A percentile compares a stretch with the other conserved stretches of the same genome.
Conservation (phyloP, 768 basidiomycete species). For the Termitomyces bulborhizus region DNA sequence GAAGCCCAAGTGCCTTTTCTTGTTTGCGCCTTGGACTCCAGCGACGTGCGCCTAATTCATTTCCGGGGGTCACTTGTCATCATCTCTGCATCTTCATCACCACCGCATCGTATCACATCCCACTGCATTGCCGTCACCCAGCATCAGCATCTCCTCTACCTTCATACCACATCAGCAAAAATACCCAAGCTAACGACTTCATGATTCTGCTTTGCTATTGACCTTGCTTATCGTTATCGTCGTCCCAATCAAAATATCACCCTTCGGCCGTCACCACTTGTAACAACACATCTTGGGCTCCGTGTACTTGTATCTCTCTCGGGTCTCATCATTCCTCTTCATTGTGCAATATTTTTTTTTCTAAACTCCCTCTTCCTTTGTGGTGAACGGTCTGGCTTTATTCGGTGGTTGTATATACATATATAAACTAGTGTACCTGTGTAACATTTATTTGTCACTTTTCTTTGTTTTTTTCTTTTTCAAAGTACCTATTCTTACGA, state of each 20-base stretch:
- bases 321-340: not conserved
- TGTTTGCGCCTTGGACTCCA: constrained; percentile 41
- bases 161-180: constrained; percentile 10
- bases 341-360: not conserved
- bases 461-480: not conserved
- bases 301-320: constrained; percentile 8
- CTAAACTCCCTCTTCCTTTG: not conserved
- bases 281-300: not conserved
- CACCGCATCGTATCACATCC: not conserved
- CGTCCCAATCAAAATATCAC: constrained; percentile 5
- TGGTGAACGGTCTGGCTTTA: constrained; percentile 4
- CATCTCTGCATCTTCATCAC: constrained; percentile 1
- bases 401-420: constrained; percentile 12
- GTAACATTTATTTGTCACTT: constrained; percentile 3
- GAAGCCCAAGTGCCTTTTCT: constrained; percentile 60
- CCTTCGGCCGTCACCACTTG: constrained; percentile 5
- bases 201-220: constrained; percentile 6
- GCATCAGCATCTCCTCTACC: not conserved
- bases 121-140: constrained; percentile 10
- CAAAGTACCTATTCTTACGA: constrained; percentile 3
- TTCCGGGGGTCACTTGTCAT: not conserved
- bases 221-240: constrained; percentile 10
- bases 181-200: constrained; percentile 7
- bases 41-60: constrained; percentile 4
- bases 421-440: constrained; percentile 7